Percentiles rank a stretch among this genome's conserved stretches.
These are phyloP conservation scores for Dendryphion nanum DNA, from an alignment of 2,329 filamentous ascomycete species.

Conservation along the genomic window DNA sequence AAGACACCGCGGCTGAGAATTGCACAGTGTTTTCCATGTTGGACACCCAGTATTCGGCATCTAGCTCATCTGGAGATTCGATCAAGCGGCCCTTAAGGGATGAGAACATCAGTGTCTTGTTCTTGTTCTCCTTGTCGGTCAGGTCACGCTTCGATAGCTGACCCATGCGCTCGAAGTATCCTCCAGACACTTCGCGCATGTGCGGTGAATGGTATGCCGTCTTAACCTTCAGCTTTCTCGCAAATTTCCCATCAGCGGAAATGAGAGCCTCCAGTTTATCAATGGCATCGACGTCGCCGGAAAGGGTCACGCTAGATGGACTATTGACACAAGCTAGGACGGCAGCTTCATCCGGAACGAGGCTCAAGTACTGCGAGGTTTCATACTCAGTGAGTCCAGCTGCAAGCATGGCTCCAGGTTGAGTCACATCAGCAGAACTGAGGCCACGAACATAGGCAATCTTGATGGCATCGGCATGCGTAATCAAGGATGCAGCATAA, in stretches of 20 bases:
- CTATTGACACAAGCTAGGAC: slow-evolving; percentile 15
- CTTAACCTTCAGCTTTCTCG: slow-evolving; percentile 41
- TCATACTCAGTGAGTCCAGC: slow-evolving; percentile 15
- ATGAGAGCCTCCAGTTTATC: slow-evolving; percentile 2
- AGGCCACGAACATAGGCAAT: slow-evolving; percentile 21
- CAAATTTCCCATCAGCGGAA: slow-evolving; percentile 34
- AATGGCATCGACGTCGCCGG: slow-evolving; percentile 4
- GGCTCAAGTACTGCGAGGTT: slow-evolving; percentile 12
- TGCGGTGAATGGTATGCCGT: slow-evolving; percentile 48
- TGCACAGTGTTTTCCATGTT: slow-evolving; percentile 34
- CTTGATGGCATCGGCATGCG: slow-evolving; percentile 19
- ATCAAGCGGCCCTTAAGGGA: slow-evolving; percentile 3
- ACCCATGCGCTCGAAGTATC: slow-evolving; percentile 17
- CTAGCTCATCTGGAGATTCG: slow-evolving; percentile 5
- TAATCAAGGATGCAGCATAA: slow-evolving; percentile 22
- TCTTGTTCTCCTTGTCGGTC: not conserved
- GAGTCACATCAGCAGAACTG: not conserved
- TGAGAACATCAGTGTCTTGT: slow-evolving; percentile 5
- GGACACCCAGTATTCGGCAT: slow-evolving; percentile 23
- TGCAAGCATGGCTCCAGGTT: slow-evolving; percentile 21
- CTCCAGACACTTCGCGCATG: slow-evolving; percentile 32
- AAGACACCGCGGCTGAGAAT: slow-evolving; percentile 19
- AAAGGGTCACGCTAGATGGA: slow-evolving; percentile 5
- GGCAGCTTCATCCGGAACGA: slow-evolving; percentile 9
- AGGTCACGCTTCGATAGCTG: not conserved